phyloP scores from a whole-genome alignment of 148 eudicot genomes.

The Silene conica region DNA sequence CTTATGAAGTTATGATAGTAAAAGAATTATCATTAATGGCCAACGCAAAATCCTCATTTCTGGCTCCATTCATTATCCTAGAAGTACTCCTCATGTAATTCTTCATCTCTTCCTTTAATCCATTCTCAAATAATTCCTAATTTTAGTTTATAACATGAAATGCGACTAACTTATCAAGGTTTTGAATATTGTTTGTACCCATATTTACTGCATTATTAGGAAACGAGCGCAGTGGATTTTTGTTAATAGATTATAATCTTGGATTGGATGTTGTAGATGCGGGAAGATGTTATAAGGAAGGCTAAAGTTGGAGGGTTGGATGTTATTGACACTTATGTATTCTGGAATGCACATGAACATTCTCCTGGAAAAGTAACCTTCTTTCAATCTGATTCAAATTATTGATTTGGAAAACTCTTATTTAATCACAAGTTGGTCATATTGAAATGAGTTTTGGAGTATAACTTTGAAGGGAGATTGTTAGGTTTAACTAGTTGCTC shows the following conservation, averaged over 20 bases:
- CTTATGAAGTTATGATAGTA: conserved; percentile 73
- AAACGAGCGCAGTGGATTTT: no score
- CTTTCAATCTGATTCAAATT: not conserved
- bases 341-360: conserved; percentile 93
- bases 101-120: not conserved
- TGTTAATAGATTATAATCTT: conserved; percentile 89
- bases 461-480: conserved; percentile 75
- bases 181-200: no score
- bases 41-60: conserved; percentile 78
- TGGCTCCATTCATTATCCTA: conserved; percentile 96
- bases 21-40: conserved; percentile 78
- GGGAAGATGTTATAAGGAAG: conserved; percentile 80
- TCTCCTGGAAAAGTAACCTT: conserved; percentile 71
- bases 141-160: conserved; percentile 30
- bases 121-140: no score
- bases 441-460: conserved; percentile 35
- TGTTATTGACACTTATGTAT: conserved; percentile 90
- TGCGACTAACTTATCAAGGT: no score
- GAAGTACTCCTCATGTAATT: conserved; percentile 91
- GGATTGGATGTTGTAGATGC: conserved; percentile 87
- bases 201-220: conserved; percentile 4
- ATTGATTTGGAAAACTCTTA: no score
- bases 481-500: no score
- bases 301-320: conserved; percentile 78
- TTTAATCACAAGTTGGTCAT: not conserved